These are phyloP conservation scores for Globisporangium barbulae DNA, from an alignment of 352 stramenopile species.

Conservation along the genomic window DNA sequence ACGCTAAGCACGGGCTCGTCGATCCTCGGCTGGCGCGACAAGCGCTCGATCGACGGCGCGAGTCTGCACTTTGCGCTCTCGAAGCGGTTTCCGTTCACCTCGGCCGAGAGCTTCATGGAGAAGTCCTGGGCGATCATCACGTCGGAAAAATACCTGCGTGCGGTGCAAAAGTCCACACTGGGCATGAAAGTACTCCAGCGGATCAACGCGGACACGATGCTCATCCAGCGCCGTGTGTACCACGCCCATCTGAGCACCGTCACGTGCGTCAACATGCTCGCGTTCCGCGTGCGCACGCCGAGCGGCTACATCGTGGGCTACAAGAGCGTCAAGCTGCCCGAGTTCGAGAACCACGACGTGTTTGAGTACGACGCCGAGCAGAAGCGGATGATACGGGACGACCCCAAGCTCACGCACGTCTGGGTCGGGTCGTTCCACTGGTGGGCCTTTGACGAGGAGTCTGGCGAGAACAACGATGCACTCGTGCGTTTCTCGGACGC, in stretches of 20 bases:
- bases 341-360: conserved; percentile 5
- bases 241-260: conserved; percentile 40
- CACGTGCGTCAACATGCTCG: conserved; percentile 28
- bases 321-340: conserved; percentile 7
- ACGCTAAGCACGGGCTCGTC: conserved; percentile 38
- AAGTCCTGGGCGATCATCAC: conserved; percentile 50
- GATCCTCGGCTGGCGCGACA: conserved; percentile 44
- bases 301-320: conserved; percentile 12
- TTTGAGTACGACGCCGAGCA: conserved; percentile 15
- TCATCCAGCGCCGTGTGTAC: conserved; percentile 43
- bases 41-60: conserved; percentile 43
- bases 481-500: background rate
- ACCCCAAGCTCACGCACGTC: conserved; percentile 8
- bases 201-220: conserved; percentile 42
- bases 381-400: conserved; percentile 7
- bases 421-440: conserved; percentile 18
- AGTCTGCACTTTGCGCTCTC: conserved; percentile 43
- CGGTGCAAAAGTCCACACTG: conserved; percentile 44
- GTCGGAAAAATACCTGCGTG: conserved; percentile 34
- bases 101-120: conserved; percentile 32
- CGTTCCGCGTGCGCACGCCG: conserved; percentile 13
- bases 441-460: conserved; percentile 12
- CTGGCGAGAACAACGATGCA: background rate
- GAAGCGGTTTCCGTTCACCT: conserved; percentile 28
- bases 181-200: conserved; percentile 40